phyloP scores from a whole-genome alignment of 2,329 filamentous ascomycete species.

The Fusarium pseudograminearum region DNA sequence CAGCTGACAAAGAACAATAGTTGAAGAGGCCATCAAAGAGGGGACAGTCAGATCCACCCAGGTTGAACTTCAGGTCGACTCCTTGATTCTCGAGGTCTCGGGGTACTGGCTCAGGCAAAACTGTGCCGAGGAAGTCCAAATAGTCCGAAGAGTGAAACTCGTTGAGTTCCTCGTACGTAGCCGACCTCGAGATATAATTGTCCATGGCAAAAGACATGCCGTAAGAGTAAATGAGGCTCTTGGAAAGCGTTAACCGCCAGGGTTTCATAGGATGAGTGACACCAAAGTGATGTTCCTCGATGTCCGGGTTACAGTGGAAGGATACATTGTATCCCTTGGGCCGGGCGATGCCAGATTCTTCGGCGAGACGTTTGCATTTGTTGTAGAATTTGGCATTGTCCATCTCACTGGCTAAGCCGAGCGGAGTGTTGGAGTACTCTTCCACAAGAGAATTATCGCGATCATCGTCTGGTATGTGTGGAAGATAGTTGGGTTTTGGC shows the following conservation, averaged over 20 bases:
- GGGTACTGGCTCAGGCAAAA: constrained; percentile 72
- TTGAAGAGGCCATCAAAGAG: constrained; percentile 96
- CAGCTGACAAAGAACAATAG: constrained; percentile 94
- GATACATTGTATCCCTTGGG: constrained; percentile 92
- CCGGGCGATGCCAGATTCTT: constrained; percentile 76
- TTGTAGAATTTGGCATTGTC: constrained; percentile 69
- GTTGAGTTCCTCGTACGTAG: constrained; percentile 87
- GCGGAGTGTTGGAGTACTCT: constrained; percentile 61
- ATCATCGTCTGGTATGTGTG: constrained; percentile 65
- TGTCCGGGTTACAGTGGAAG: constrained; percentile 93
- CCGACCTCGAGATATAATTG: constrained; percentile 85
- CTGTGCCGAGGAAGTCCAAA: constrained; percentile 84
- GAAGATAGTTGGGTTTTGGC: constrained; percentile 71
- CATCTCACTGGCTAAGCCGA: constrained; percentile 63
- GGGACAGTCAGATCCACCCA: constrained; percentile 92
- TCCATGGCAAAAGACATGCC: constrained; percentile 98
- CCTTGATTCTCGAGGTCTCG: constrained; percentile 74
- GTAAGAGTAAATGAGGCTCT: constrained; percentile 93
- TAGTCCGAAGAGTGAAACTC: constrained; percentile 92
- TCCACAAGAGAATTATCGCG: constrained; percentile 64
- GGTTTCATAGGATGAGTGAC: constrained; percentile 99
- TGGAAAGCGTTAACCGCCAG: constrained; percentile 94
- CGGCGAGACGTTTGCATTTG: constrained; percentile 68
- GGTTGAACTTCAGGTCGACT: constrained; percentile 80
- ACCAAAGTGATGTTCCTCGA: constrained; percentile 97